A percentile compares a stretch with the other conserved stretches of the same genome.
Conservation (phyloP, 768 basidiomycete species). For the Mycena indigotica region DNA sequence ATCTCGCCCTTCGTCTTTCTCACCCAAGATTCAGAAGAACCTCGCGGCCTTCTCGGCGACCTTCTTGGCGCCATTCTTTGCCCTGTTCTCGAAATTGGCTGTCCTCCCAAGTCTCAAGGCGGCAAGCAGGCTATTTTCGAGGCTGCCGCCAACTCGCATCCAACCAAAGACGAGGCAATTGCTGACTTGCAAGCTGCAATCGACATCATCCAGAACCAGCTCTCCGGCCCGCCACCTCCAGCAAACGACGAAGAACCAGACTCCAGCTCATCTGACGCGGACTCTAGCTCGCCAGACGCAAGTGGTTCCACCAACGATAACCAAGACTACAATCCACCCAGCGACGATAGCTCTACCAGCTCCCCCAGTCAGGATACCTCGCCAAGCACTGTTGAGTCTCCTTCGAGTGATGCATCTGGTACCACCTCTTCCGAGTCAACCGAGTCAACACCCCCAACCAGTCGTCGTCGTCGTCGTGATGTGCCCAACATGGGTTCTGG, state of each 20-base stretch:
- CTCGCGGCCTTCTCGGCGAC: background rate
- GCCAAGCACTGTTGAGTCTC: background rate
- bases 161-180: constrained; percentile 3
- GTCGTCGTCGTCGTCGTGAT: background rate
- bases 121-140: constrained; percentile 15
- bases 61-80: background rate
- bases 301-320: background rate
- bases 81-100: background rate
- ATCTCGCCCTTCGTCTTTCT: background rate
- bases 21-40: background rate
- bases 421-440: background rate
- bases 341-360: background rate
- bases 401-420: background rate
- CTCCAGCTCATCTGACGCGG: background rate
- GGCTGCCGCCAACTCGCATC: background rate
- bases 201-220: background rate
- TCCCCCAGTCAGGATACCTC: background rate
- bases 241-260: background rate
- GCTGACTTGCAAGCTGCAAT: constrained; percentile 1
- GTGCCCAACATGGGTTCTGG: background rate
- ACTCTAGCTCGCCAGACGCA: no score
- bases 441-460: background rate
- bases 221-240: background rate
- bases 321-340: constrained; percentile 2
- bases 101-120: background rate